Conservation (phyloP, 2,329 filamentous ascomycete species). For the Stemphylium beticola region DNA sequence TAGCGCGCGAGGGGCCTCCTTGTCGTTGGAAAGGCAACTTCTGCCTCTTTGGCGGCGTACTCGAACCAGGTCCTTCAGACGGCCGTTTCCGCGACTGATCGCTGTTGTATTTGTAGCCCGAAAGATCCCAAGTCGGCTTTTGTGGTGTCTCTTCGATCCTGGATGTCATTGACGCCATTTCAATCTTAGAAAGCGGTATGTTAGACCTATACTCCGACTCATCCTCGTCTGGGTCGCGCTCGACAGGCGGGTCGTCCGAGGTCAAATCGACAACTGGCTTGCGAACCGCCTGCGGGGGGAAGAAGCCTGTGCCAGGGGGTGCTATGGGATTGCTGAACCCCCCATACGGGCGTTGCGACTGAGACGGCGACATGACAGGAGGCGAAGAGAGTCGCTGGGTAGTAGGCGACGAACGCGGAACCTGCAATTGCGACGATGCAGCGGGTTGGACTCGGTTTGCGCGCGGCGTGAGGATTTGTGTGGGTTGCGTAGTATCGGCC, state of each 20-base stretch:
- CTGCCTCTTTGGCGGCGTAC: slow-evolving; percentile 33
- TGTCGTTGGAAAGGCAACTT: slow-evolving; percentile 31
- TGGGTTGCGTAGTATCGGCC: slow-evolving; percentile 62
- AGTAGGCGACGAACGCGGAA: slow-evolving; percentile 85
- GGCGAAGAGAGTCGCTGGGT: slow-evolving; percentile 49
- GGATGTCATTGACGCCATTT: slow-evolving; percentile 28
- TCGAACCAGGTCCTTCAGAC: slow-evolving; percentile 22
- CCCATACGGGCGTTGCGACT: slow-evolving; percentile 74
- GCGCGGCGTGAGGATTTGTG: slow-evolving; percentile 60
- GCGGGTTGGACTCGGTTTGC: slow-evolving; percentile 36
- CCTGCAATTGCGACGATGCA: slow-evolving; percentile 66
- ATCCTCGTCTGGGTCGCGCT: slow-evolving; percentile 55
- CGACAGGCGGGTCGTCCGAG: slow-evolving; percentile 57
- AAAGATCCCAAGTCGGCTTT: slow-evolving; percentile 38
- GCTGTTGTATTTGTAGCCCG: slow-evolving; percentile 31
- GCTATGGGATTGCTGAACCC: slow-evolving; percentile 69
- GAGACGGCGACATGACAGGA: slow-evolving; percentile 45
- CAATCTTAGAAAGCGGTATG: slow-evolving; percentile 66
- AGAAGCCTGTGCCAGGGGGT: slow-evolving; percentile 74
- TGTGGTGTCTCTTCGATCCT: slow-evolving; percentile 45
- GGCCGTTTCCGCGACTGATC: slow-evolving; percentile 37
- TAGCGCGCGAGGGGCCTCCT: slow-evolving; percentile 42
- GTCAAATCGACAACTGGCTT: slow-evolving; percentile 49
- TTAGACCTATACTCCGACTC: slow-evolving; percentile 56
- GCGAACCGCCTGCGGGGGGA: slow-evolving; percentile 53